phyloP scores from a whole-genome alignment of 805 yeast genomes.

The Trichomonascus vanleenenianus region DNA sequence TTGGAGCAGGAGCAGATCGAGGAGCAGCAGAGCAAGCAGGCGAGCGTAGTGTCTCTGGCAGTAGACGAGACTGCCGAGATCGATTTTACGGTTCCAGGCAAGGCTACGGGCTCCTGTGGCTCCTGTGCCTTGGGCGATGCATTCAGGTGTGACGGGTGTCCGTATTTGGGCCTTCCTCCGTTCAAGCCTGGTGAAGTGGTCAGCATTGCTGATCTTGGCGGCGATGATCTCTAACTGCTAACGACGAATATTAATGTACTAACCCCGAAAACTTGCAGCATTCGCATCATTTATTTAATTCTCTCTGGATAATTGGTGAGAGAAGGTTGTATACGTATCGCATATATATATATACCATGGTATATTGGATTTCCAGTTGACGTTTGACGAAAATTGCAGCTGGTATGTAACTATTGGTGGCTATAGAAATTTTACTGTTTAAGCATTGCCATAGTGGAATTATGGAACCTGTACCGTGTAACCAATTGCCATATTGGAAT shows the following conservation, averaged over 20 bases:
- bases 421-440: no score
- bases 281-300: no score
- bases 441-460: no score
- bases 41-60: conserved; percentile 45
- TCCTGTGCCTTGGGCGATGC: conserved; percentile 98
- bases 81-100: conserved; percentile 94
- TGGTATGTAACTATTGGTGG: neutral
- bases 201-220: conserved; percentile 51
- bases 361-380: no score
- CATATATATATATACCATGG: no score
- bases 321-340: neutral
- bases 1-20: conserved; percentile 46
- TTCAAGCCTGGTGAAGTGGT: conserved; percentile 95
- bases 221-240: conserved; percentile 60
- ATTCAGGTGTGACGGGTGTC: conserved; percentile 97
- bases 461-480: no score
- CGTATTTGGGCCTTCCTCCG: conserved; percentile 94
- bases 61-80: conserved; percentile 77
- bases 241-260: no score
- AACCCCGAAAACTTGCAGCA: neutral
- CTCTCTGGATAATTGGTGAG: no score
- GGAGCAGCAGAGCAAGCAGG: conserved; percentile 41
- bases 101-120: conserved; percentile 90
- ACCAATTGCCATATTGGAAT: no score
- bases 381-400: neutral